Conservation (phyloP, 805 yeast species). For the Candida gorgasii region DNA sequence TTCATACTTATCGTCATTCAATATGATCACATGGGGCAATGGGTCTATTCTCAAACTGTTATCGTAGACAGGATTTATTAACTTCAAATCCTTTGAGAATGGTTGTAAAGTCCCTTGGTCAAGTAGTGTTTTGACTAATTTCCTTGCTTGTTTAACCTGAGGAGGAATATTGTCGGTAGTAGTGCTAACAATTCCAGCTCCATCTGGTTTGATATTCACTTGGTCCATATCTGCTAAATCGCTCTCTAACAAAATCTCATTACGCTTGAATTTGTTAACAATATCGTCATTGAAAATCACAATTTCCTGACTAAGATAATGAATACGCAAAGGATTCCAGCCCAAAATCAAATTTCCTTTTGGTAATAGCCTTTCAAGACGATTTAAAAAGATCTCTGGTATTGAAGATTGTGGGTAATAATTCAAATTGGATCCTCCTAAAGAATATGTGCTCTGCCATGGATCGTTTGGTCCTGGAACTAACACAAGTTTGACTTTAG, state of each 20-base stretch:
- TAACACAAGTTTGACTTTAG: slow-evolving; percentile 60
- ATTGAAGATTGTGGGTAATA: slow-evolving; percentile 64
- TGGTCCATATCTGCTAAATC: slow-evolving; percentile 26
- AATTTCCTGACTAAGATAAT: slow-evolving; percentile 82
- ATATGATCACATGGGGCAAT: slow-evolving; percentile 61
- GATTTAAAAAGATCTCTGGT: slow-evolving; percentile 69
- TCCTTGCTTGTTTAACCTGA: slow-evolving; percentile 60
- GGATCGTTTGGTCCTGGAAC: slow-evolving; percentile 94
- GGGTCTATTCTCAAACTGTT: slow-evolving; percentile 72
- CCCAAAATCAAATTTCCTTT: slow-evolving; percentile 31
- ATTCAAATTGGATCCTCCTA: slow-evolving; percentile 48
- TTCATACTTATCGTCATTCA: slow-evolving; percentile 75
- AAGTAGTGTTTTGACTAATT: slow-evolving; percentile 73
- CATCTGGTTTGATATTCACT: slow-evolving; percentile 5
- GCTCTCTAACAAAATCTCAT: slow-evolving; percentile 58
- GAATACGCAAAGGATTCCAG: slow-evolving; percentile 81
- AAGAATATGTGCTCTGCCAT: slow-evolving; percentile 74
- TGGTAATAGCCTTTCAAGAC: slow-evolving; percentile 53
- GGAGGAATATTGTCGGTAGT: slow-evolving; percentile 35
- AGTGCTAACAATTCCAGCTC: slow-evolving; percentile 15
- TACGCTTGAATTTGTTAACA: slow-evolving; percentile 67
- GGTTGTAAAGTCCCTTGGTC: slow-evolving; percentile 92
- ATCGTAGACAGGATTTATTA: slow-evolving; percentile 71
- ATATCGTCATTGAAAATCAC: slow-evolving; percentile 72
- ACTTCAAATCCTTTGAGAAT: slow-evolving; percentile 58